These are phyloP conservation scores for Hansenula lynferdii DNA, from an alignment of 1,139 yeast genomes.

Conservation along the genomic window DNA sequence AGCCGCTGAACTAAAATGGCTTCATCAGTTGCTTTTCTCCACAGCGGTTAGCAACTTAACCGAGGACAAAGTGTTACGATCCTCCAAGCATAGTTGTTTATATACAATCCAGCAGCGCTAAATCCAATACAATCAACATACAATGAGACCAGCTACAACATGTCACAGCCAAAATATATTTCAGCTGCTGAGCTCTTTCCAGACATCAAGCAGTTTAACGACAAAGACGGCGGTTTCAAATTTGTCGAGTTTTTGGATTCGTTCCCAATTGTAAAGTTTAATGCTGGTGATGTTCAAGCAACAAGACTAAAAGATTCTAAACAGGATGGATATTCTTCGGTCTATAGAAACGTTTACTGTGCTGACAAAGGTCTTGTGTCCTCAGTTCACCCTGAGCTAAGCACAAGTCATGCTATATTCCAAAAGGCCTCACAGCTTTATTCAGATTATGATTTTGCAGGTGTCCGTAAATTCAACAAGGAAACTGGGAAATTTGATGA, in stretches of 20 bases:
- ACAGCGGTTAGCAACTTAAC: too few relatives aligned
- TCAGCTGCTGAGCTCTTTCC: background rate
- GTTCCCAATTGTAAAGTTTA: slow-evolving; percentile 21
- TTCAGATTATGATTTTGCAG: slow-evolving; percentile 44
- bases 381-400: slow-evolving; percentile 44
- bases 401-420: slow-evolving; percentile 47
- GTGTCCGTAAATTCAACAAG: slow-evolving; percentile 39
- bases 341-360: slow-evolving; percentile 44
- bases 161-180: too few relatives aligned
- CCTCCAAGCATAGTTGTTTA: too few relatives aligned
- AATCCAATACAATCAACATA: too few relatives aligned
- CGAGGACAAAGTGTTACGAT: too few relatives aligned
- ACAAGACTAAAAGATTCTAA: slow-evolving; percentile 41
- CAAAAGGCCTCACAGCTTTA: slow-evolving; percentile 33
- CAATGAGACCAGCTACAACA: too few relatives aligned
- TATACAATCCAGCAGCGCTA: too few relatives aligned
- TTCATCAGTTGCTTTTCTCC: too few relatives aligned
- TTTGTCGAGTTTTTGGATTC: slow-evolving; percentile 16
- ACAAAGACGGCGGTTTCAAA: slow-evolving; percentile 21
- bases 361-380: slow-evolving; percentile 34
- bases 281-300: slow-evolving; percentile 26
- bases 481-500: slow-evolving; percentile 40
- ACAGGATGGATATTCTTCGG: slow-evolving; percentile 44
- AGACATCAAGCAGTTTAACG: background rate
- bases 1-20: too few relatives aligned